Percentiles rank a stretch among this genome's conserved stretches.
phyloP scores from a whole-genome alignment of 768 basidiomycete species.

The Tricholoma sp. region DNA sequence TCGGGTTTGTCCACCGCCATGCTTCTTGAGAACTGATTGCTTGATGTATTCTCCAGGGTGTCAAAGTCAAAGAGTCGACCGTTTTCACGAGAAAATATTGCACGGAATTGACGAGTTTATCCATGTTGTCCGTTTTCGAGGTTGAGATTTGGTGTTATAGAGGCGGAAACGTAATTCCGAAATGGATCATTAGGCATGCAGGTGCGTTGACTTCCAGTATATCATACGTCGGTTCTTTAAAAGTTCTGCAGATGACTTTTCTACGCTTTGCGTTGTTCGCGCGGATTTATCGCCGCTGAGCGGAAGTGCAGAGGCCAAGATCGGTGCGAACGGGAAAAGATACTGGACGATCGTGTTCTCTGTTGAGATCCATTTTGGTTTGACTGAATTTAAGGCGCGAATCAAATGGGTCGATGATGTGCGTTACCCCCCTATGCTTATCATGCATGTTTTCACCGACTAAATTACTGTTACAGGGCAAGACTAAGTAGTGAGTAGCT shows the following conservation, averaged over 20 bases:
- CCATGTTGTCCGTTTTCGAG: slow-evolving; percentile 74
- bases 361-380: slow-evolving; percentile 77
- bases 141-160: slow-evolving; percentile 84
- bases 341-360: slow-evolving; percentile 86
- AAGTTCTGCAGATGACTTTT: slow-evolving; percentile 51
- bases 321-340: slow-evolving; percentile 57
- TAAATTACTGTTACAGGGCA: slow-evolving; percentile 38
- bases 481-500: slow-evolving; percentile 60
- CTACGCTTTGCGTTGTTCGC: slow-evolving; percentile 72
- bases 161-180: slow-evolving; percentile 64
- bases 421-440: slow-evolving; percentile 22
- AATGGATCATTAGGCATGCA: slow-evolving; percentile 66
- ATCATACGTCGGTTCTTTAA: not conserved
- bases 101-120: slow-evolving; percentile 72
- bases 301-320: slow-evolving; percentile 65
- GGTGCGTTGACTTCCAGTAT: slow-evolving; percentile 27
- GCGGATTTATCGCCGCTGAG: slow-evolving; percentile 72
- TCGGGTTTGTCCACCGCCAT: slow-evolving; percentile 39
- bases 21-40: not conserved
- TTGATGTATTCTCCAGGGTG: slow-evolving; percentile 34
- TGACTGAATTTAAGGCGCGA: slow-evolving; percentile 77
- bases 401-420: slow-evolving; percentile 83
- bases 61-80: slow-evolving; percentile 76
- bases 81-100: slow-evolving; percentile 81
- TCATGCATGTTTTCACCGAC: not conserved